Percentiles rank a stretch among this genome's conserved stretches.
Evolutionary conservation across 75 land plant species (phyloP).

Genomic region (Gnetum montanum): DNA sequence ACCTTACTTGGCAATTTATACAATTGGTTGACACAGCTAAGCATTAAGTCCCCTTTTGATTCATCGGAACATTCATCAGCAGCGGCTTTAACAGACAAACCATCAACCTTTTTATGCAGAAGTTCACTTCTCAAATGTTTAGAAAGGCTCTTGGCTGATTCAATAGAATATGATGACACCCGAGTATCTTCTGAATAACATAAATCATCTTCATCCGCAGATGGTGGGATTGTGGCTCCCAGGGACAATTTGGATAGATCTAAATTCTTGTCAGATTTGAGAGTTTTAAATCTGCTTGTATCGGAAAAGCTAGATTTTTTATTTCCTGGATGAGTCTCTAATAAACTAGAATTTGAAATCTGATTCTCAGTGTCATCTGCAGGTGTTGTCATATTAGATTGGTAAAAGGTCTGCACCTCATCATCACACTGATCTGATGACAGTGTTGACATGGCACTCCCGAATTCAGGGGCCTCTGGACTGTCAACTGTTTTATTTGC

Average conservation of each 20-base stretch:
- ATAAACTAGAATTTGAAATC: too few relatives aligned
- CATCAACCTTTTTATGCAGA: conserved; percentile 3
- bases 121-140: background rate
- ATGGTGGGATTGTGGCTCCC: background rate
- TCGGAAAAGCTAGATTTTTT: too few relatives aligned
- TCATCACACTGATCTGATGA: too few relatives aligned
- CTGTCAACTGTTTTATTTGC: background rate
- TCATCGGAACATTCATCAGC: conserved; percentile 14
- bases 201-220: background rate
- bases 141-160: background rate
- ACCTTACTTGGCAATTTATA: conserved; percentile 45
- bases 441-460: conserved; percentile 12
- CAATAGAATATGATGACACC: background rate
- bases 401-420: too few relatives aligned
- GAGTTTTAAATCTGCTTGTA: too few relatives aligned
- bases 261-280: too few relatives aligned
- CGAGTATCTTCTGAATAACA: background rate
- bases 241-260: background rate
- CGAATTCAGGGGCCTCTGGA: conserved; percentile 6
- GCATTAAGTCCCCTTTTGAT: conserved; percentile 20
- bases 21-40: conserved; percentile 15
- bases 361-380: too few relatives aligned
- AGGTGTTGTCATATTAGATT: too few relatives aligned
- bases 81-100: conserved; percentile 6
- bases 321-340: too few relatives aligned